phyloP scores from a whole-genome alignment of 352 stramenopile genomes.

The Blastocystis sp. region DNA sequence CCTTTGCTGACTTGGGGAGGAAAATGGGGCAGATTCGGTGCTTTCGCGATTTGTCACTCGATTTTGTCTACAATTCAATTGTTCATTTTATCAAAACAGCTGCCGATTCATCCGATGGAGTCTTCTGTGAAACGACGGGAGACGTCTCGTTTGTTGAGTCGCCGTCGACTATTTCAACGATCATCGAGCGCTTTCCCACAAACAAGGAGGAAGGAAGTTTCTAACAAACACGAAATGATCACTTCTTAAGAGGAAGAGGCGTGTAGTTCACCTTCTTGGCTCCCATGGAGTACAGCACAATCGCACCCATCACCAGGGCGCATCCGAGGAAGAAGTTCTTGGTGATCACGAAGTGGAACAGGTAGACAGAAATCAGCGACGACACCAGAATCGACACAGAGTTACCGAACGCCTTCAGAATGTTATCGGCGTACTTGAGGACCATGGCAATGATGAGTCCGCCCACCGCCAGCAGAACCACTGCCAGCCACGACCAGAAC shows the following conservation, averaged over 20 bases:
- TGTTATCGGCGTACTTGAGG: slow-evolving; percentile 83
- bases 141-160: too few relatives aligned
- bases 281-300: slow-evolving; percentile 62
- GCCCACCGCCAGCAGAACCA: slow-evolving; percentile 69
- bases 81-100: too few relatives aligned
- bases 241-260: not conserved
- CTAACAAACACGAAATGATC: slow-evolving; percentile 13
- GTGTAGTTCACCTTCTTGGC: slow-evolving; percentile 32
- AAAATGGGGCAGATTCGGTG: not conserved
- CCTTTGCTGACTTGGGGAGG: not conserved
- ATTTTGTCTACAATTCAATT: too few relatives aligned
- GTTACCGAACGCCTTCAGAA: slow-evolving; percentile 79
- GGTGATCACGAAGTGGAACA: slow-evolving; percentile 74
- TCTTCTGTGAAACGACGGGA: too few relatives aligned
- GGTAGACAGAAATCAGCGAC: slow-evolving; percentile 68
- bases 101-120: too few relatives aligned
- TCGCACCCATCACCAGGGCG: slow-evolving; percentile 64
- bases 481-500: slow-evolving; percentile 63
- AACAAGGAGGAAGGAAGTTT: not conserved
- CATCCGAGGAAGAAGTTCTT: slow-evolving; percentile 69
- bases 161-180: too few relatives aligned
- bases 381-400: slow-evolving; percentile 74
- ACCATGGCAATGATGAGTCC: slow-evolving; percentile 79
- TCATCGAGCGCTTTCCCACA: too few relatives aligned
- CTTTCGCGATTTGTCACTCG: not conserved